Conservation (phyloP, 441 rosid species). For the Geranium incanum region DNA sequence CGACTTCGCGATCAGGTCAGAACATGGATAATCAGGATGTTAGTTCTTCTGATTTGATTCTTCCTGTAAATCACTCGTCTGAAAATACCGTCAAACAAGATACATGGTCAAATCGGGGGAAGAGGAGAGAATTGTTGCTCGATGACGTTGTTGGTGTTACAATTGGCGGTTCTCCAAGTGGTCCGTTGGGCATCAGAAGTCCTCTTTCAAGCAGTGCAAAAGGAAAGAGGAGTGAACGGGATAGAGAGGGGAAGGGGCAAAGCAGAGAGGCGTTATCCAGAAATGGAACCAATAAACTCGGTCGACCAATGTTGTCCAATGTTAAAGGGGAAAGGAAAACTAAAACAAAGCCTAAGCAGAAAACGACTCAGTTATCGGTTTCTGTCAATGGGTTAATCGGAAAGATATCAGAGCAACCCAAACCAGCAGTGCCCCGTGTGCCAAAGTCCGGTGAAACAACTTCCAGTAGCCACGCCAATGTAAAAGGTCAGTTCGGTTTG, state of each 20-base stretch:
- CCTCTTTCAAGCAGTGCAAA: slow-evolving; percentile 67
- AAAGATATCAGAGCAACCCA: slow-evolving; percentile 55
- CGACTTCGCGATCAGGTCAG: slow-evolving; percentile 37
- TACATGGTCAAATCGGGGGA: slow-evolving; percentile 64
- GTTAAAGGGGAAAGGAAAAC: slow-evolving; percentile 79
- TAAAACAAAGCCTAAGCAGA: slow-evolving; percentile 87
- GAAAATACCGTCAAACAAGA: slow-evolving; percentile 58
- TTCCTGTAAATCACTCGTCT: slow-evolving; percentile 36
- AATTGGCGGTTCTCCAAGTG: slow-evolving; percentile 29
- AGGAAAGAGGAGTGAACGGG: slow-evolving; percentile 96
- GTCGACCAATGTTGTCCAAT: slow-evolving; percentile 64
- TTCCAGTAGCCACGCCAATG: slow-evolving; percentile 42
- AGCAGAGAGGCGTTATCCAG: slow-evolving; percentile 31
- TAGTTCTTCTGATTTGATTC: slow-evolving; percentile 41
- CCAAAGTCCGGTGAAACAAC: slow-evolving; percentile 39
- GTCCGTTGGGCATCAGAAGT: slow-evolving; percentile 43
- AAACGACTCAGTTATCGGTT: slow-evolving; percentile 64
- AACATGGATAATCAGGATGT: slow-evolving; percentile 39
- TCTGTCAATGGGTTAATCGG: slow-evolving; percentile 68
- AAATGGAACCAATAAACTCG: slow-evolving; percentile 64
- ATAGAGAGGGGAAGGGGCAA: slow-evolving; percentile 87
- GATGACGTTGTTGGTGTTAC: slow-evolving; percentile 68
- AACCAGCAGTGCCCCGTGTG: slow-evolving; percentile 33
- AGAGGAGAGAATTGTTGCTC: slow-evolving; percentile 74
- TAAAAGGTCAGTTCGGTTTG: slow-evolving; percentile 45